Evolutionary conservation across 2,329 filamentous ascomycete species (phyloP).

Genomic region (Hypoxylon sp.): DNA sequence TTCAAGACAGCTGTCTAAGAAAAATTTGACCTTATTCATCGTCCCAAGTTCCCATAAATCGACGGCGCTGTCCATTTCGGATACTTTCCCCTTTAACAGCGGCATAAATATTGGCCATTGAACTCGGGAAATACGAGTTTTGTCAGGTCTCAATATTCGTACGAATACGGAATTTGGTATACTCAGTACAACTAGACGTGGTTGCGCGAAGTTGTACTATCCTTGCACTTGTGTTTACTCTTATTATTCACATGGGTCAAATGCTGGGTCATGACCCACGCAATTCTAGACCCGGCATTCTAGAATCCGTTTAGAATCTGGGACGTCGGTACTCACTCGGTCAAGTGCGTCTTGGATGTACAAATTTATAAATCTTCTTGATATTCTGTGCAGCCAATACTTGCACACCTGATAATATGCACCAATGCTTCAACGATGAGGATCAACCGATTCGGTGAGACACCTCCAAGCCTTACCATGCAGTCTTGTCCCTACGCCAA

Average conservation of each 20-base stretch:
- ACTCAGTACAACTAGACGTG: slow-evolving; percentile 21
- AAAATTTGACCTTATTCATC: slow-evolving; percentile 12
- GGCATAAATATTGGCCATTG: background rate
- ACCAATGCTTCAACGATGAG: slow-evolving; percentile 13
- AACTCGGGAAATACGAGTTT: slow-evolving; percentile 4
- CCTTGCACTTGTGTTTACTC: slow-evolving; percentile 14
- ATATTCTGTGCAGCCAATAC: background rate
- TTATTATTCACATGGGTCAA: slow-evolving; percentile 5
- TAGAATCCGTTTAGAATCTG: slow-evolving; percentile 40
- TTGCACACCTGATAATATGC: background rate
- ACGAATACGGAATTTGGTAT: slow-evolving; percentile 28
- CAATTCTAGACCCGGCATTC: slow-evolving; percentile 25
- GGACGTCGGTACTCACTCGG: slow-evolving; percentile 22
- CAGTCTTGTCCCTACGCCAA: slow-evolving; percentile 21
- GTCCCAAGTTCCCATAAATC: slow-evolving; percentile 30
- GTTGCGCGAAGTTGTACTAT: slow-evolving; percentile 33
- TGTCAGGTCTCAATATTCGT: slow-evolving; percentile 7
- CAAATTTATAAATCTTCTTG: slow-evolving; percentile 13
- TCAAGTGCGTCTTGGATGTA: slow-evolving; percentile 10
- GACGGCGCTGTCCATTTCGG: slow-evolving; percentile 5
- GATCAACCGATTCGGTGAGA: slow-evolving; percentile 11
- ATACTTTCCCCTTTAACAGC: slow-evolving; percentile 3
- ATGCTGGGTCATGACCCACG: slow-evolving; percentile 18
- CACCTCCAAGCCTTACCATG: slow-evolving; percentile 15
- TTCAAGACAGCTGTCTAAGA: slow-evolving; percentile 37